Evolutionary conservation across 805 yeast species (phyloP), one percentile per base, ranked within the genome.

Genomic region (Saccharomycodes ludwigii): DNA sequence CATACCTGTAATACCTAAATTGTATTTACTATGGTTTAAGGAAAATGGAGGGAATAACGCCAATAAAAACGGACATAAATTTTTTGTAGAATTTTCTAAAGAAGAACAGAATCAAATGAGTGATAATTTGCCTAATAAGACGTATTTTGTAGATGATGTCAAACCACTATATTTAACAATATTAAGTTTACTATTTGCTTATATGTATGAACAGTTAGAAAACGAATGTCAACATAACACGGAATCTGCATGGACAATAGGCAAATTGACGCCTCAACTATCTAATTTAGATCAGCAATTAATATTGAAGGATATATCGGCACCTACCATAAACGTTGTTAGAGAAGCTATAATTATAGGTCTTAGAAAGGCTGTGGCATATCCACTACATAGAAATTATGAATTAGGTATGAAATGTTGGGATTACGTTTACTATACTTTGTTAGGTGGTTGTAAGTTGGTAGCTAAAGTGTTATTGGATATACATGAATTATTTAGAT

Each of bases 191-290:
- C 41, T 91, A 13, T 91, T 80, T 54, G 73, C 79, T 1, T 80
- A 73, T 43, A 68, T 70, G 32, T 85, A 76, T 49, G 96, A 91
- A 40, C 54, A 68, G 30, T 59, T 95, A 22, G 78, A 79, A 33
- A 83, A 77, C 22, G 73, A 70, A 46, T 76, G 75, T n/a, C 72
- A 64, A 12, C 70, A 73, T 32, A 83, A 73, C 12, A 73, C 81
- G 4, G 98, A 91, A 53, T 79, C 94, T 35, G 83, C 93, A 0
- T 91, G 98, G 98, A 76, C 88, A 0, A 68, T 91, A 4, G 98
- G 98, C 2, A 85, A 79, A 42, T 44, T 91, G 15, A 59, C 75
- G 0, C 95, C 97, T 1, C 91, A 83, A 44, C 54, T 88, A 23
- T 52, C 85, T 6, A 73, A 66, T 41, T 56, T 91, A 20, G 97